Conservation (phyloP, 192 early-diverging fungal genomes). For the Rhizophagus sp. region DNA sequence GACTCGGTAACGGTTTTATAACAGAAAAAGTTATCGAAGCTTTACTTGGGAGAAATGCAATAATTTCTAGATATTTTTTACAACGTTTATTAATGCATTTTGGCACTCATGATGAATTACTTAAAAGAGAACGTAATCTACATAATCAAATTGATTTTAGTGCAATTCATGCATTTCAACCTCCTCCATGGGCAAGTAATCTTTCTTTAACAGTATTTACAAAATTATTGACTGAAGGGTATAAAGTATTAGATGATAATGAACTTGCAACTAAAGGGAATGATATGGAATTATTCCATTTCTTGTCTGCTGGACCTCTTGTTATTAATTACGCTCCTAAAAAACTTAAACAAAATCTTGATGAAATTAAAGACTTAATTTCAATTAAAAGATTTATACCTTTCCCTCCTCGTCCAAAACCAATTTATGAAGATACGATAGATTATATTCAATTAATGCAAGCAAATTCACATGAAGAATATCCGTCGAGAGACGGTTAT, state of each 20-base stretch:
- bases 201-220: neutral
- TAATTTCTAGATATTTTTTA: constrained; percentile 11
- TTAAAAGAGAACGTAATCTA: neutral
- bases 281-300: constrained; percentile 13
- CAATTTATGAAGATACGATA: neutral
- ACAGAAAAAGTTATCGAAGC: neutral
- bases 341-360: neutral
- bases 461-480: neutral
- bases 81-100: constrained; percentile 7
- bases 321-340: neutral
- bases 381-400: neutral
- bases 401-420: constrained; percentile 6
- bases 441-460: neutral
- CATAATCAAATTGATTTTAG: neutral
- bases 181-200: neutral
- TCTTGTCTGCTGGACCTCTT: neutral
- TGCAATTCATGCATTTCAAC: neutral
- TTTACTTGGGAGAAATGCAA: neutral
- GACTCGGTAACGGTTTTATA: neutral
- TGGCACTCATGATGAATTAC: neutral
- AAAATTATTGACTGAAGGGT: neutral
- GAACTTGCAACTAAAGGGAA: neutral
- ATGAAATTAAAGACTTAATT: neutral
- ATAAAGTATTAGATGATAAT: neutral
- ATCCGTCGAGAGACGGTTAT: neutral